Percentiles rank a stretch among this genome's conserved stretches.
Conservation (phyloP, 2,329 filamentous ascomycete genomes). For the Trichoderma simmonsii region DNA sequence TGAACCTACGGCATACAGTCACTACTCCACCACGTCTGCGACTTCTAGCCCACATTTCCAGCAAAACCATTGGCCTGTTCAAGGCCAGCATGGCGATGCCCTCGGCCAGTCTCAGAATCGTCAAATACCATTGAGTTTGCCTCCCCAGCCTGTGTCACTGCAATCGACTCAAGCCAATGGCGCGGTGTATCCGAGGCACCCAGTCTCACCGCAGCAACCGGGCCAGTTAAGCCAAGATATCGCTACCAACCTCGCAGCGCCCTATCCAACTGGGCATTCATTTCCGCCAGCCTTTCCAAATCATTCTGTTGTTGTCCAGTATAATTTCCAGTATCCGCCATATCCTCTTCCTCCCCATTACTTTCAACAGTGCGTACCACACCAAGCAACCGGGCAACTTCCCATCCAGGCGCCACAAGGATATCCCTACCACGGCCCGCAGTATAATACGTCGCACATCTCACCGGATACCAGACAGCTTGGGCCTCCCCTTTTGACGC, state of each 20-base stretch:
- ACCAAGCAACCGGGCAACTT: not conserved
- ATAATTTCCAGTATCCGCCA: not conserved
- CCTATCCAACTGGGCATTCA: not conserved
- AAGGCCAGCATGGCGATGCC: not conserved
- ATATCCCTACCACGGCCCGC: not conserved
- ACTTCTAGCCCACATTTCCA: conserved; percentile 11
- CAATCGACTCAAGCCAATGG: not conserved
- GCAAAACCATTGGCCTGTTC: not conserved
- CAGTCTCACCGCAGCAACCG: not conserved
- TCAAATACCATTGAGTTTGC: not conserved
- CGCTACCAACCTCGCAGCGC: not conserved
- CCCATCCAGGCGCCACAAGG: not conserved
- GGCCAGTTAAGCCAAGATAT: not conserved
- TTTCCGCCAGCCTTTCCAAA: not conserved
- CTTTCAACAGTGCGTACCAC: not conserved
- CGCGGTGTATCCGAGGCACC: not conserved
- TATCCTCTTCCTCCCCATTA: not conserved
- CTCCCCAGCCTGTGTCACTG: conserved; percentile 1
- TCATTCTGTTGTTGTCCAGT: not conserved
- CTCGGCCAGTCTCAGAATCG: conserved; percentile 1
- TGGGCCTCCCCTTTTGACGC: not conserved
- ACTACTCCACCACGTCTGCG: not conserved
- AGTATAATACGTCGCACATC: not conserved
- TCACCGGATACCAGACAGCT: not conserved
- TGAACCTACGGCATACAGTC: not conserved